A percentile compares a stretch with the other conserved stretches of the same genome.
Evolutionary conservation across 768 basidiomycete genomes (phyloP).

Genomic region (Suillus plorans): DNA sequence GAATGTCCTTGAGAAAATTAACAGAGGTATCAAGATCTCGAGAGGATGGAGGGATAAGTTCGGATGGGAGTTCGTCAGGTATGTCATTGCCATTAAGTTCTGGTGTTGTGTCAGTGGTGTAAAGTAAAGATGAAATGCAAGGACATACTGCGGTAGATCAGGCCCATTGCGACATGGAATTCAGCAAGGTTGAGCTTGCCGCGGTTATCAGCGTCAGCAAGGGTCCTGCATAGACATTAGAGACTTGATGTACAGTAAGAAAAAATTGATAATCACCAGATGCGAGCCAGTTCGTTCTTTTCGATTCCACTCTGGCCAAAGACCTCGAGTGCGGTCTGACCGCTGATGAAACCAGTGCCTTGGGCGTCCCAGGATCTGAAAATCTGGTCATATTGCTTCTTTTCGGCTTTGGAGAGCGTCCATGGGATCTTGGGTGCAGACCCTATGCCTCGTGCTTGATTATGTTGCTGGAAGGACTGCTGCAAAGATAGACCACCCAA

Average conservation of each 20-base stretch:
- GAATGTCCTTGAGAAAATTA: constrained; percentile 82
- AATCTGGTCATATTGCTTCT: constrained; percentile 95
- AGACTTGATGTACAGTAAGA: not conserved
- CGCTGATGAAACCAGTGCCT: constrained; percentile 81
- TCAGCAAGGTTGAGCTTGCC: constrained; percentile 95
- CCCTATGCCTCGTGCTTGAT: constrained; percentile 69
- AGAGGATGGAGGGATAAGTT: constrained; percentile 90
- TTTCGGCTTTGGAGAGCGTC: constrained; percentile 85
- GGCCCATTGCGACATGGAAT: constrained; percentile 97
- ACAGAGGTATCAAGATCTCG: constrained; percentile 88
- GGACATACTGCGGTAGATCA: constrained; percentile 90
- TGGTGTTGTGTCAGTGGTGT: constrained; percentile 29
- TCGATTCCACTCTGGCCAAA: constrained; percentile 91
- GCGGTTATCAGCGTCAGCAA: constrained; percentile 90
- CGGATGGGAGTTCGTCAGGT: constrained; percentile 82
- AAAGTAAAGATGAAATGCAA: not conserved
- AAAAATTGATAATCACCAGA: constrained; percentile 66
- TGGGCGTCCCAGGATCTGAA: constrained; percentile 95
- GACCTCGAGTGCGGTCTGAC: constrained; percentile 83
- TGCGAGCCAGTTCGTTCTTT: constrained; percentile 86
- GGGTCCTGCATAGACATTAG: constrained; percentile 54
- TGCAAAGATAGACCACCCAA: constrained; percentile 58
- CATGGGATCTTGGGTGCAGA: constrained; percentile 74
- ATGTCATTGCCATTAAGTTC: constrained; percentile 91
- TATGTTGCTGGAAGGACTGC: constrained; percentile 87